Conservation (phyloP, 352 stramenopile species). For the Phytophthora meadii region DNA sequence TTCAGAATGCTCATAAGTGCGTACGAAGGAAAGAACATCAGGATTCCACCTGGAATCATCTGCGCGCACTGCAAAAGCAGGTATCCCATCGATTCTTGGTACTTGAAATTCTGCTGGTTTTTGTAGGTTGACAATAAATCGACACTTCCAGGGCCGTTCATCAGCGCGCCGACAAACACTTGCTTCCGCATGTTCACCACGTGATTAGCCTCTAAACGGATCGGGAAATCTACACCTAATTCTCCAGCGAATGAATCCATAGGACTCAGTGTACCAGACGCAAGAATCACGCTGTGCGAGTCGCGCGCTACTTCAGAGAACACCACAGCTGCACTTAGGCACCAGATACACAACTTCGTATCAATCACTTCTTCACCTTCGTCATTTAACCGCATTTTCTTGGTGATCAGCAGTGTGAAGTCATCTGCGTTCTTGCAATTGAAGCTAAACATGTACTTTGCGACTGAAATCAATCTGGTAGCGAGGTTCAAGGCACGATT, state of each 20-base stretch:
- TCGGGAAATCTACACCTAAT: conserved; percentile 79
- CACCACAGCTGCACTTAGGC: conserved; percentile 77
- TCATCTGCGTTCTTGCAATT: conserved; percentile 80
- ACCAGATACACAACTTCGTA: conserved; percentile 84
- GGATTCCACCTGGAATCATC: conserved; percentile 69
- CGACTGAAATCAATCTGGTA: conserved; percentile 62
- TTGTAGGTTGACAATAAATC: conserved; percentile 77
- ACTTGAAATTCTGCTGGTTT: conserved; percentile 81
- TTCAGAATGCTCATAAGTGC: conserved; percentile 69
- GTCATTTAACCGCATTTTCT: conserved; percentile 30
- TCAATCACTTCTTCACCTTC: conserved; percentile 48
- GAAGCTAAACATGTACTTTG: conserved; percentile 74
- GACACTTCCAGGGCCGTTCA: conserved; percentile 65
- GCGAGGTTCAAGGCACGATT: conserved; percentile 65
- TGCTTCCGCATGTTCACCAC: conserved; percentile 86
- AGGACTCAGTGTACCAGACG: conserved; percentile 79
- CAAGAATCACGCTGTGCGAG: conserved; percentile 75
- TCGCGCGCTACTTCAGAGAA: conserved; percentile 71
- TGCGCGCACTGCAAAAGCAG: conserved; percentile 68
- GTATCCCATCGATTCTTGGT: conserved; percentile 81
- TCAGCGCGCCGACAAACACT: conserved; percentile 73
- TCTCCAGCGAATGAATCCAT: conserved; percentile 89
- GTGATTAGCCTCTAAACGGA: conserved; percentile 84
- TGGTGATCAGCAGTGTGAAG: conserved; percentile 68
- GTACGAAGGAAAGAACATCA: conserved; percentile 90